A percentile compares a stretch with the other conserved stretches of the same genome.
Evolutionary conservation across 331 rosid species (phyloP).

Genomic region (Rosa hybrid): DNA sequence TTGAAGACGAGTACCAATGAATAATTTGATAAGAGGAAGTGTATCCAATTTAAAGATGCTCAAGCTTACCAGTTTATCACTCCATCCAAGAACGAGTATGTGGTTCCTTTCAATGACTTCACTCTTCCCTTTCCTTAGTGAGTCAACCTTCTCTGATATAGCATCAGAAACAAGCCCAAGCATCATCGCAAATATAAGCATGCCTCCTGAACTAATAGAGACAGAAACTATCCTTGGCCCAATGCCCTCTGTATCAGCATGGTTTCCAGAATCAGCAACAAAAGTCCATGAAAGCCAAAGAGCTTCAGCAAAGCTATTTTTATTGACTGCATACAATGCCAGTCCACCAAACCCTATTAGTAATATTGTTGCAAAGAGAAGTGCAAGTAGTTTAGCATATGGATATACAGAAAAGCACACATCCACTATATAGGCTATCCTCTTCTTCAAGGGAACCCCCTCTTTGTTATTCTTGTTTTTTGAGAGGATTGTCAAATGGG

Average conservation of each 20-base stretch:
- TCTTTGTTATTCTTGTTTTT: constrained; percentile 69
- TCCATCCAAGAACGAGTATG: constrained; percentile 97
- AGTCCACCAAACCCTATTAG: constrained; percentile 92
- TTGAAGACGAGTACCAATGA: not conserved
- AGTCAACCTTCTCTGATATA: constrained; percentile 96
- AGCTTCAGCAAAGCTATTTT: constrained; percentile 84
- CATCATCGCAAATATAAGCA: constrained; percentile 99
- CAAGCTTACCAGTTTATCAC: constrained; percentile 84
- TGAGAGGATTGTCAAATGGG: constrained; percentile 27
- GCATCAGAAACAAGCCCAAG: constrained; percentile 98
- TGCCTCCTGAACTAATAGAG: constrained; percentile 95
- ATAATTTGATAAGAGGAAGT: not conserved
- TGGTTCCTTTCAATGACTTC: constrained; percentile 96
- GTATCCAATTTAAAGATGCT: constrained; percentile 11
- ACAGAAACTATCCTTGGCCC: constrained; percentile 99
- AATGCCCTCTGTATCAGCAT: constrained; percentile 90
- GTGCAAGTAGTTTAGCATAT: constrained; percentile 93
- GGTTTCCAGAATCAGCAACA: constrained; percentile 95
- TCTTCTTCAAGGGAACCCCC: constrained; percentile 88
- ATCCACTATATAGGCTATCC: constrained; percentile 88
- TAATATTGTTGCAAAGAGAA: constrained; percentile 87
- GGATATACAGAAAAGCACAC: constrained; percentile 96
- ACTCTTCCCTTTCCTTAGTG: constrained; percentile 94
- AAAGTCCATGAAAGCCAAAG: constrained; percentile 99
- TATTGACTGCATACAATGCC: constrained; percentile 91